A percentile compares a stretch with the other conserved stretches of the same genome.
Evolutionary conservation across 768 basidiomycete species (phyloP).

Genomic region (Podaxis carcinomalis): DNA sequence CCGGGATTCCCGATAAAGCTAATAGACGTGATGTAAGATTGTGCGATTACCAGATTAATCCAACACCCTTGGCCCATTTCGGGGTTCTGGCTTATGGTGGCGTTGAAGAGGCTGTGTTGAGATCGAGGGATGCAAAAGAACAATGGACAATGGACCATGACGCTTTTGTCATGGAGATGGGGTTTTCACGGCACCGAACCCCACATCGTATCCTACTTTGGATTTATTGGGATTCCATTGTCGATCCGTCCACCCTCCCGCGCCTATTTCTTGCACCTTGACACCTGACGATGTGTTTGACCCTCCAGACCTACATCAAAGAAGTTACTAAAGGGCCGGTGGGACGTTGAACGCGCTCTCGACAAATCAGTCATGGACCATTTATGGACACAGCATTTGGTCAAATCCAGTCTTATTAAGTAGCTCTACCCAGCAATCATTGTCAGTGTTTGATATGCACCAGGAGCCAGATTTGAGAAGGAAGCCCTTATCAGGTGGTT

Average conservation of each 20-base stretch:
- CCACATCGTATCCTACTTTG: neutral
- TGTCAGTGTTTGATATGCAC: too few relatives aligned
- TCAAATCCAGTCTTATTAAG: too few relatives aligned
- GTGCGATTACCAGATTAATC: neutral
- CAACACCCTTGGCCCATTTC: neutral
- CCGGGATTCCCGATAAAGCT: slow-evolving; percentile 9
- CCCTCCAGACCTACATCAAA: neutral
- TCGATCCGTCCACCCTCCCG: neutral
- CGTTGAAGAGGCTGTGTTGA: slow-evolving; percentile 6
- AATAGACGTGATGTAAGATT: neutral
- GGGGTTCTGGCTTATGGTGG: slow-evolving; percentile 7
- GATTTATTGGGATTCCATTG: slow-evolving; percentile 3
- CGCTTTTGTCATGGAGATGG: slow-evolving; percentile 9
- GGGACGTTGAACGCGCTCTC: neutral
- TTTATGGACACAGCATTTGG: too few relatives aligned
- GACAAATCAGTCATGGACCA: too few relatives aligned
- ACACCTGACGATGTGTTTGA: neutral
- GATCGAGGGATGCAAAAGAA: slow-evolving; percentile 5
- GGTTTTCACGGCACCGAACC: slow-evolving; percentile 5
- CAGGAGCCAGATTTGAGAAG: too few relatives aligned
- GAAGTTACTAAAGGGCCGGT: neutral
- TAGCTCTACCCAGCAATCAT: too few relatives aligned
- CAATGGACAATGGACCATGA: slow-evolving; percentile 1
- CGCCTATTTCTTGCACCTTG: neutral
- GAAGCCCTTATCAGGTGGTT: neutral